These are phyloP conservation scores for Sicyos baderoa DNA, from an alignment of 306 rosid species.

Conservation along the genomic window DNA sequence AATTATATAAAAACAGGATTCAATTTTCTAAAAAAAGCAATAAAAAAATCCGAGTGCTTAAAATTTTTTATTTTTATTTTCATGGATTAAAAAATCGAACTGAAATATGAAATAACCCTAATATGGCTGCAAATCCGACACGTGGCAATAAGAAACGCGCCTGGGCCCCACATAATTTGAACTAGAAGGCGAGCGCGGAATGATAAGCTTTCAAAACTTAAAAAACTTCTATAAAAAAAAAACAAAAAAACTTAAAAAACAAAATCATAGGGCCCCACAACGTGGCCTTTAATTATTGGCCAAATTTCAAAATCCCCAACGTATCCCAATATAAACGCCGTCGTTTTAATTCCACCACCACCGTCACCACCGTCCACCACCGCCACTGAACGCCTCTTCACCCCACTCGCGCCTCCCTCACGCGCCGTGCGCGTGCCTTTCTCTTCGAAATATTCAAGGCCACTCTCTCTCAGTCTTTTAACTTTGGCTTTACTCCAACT, in stretches of 20 bases:
- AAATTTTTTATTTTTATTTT: too few relatives aligned
- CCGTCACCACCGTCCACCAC: constrained; percentile 18
- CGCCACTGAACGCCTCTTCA: not conserved
- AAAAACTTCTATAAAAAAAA: too few relatives aligned
- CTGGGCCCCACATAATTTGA: constrained; percentile 40
- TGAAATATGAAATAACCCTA: too few relatives aligned
- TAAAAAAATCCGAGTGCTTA: too few relatives aligned
- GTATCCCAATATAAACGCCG: constrained; percentile 33
- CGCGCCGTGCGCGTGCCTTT: constrained; percentile 11
- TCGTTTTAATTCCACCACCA: constrained; percentile 24
- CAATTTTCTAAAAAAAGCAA: too few relatives aligned
- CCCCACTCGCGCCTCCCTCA: constrained; percentile 28
- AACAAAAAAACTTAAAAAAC: not conserved
- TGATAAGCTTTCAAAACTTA: constrained; percentile 16
- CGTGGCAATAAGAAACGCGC: not conserved
- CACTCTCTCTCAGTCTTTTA: too few relatives aligned
- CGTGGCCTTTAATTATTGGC: constrained; percentile 33
- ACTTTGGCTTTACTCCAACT: constrained; percentile 40
- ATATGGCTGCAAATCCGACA: not conserved
- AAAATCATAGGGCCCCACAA: constrained; percentile 48
- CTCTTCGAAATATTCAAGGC: not conserved
- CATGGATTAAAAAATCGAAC: too few relatives aligned
- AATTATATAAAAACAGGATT: too few relatives aligned
- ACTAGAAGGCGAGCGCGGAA: constrained; percentile 81
- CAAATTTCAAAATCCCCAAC: constrained; percentile 29